phyloP scores from a whole-genome alignment of 805 yeast species.

The Wickerhamiella occidentalis region DNA sequence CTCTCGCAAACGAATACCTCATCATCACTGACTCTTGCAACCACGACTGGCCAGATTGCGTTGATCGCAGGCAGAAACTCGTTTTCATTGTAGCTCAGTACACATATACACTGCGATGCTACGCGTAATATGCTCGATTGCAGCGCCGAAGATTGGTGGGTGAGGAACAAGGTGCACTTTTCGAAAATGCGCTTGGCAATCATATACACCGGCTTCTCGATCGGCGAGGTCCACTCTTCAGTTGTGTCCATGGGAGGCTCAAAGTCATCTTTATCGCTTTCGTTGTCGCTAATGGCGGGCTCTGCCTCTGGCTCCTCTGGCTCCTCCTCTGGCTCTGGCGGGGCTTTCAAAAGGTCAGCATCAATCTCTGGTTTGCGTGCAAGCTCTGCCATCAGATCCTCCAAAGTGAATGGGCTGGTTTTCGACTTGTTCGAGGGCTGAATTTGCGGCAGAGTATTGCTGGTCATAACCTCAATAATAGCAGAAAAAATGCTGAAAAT shows the following conservation, averaged over 20 bases:
- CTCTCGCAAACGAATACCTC: constrained; percentile 27
- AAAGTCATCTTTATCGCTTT: constrained; percentile 23
- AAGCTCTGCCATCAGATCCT: constrained; percentile 20
- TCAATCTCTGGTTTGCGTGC: constrained; percentile 20
- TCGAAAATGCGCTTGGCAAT: constrained; percentile 48
- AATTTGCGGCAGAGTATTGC: not conserved
- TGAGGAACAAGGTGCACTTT: constrained; percentile 57
- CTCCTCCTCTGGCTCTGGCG: constrained; percentile 3
- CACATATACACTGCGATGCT: constrained; percentile 34
- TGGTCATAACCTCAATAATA: constrained; percentile 15
- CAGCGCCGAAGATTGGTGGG: constrained; percentile 51
- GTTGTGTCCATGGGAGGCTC: constrained; percentile 28
- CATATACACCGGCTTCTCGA: constrained; percentile 49
- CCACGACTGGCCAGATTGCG: constrained; percentile 40
- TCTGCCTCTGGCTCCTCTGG: constrained; percentile 21
- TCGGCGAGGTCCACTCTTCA: constrained; percentile 51
- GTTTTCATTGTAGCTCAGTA: constrained; percentile 39
- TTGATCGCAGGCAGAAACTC: constrained; percentile 41
- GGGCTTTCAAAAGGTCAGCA: constrained; percentile 22
- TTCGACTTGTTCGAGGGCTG: not conserved
- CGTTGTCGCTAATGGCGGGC: constrained; percentile 12
- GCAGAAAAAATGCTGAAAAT: constrained; percentile 51
- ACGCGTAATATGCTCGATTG: constrained; percentile 46
- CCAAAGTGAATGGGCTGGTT: constrained; percentile 9
- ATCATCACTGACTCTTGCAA: constrained; percentile 23